These are phyloP conservation scores for Cyclotella cryptica DNA, from an alignment of 108 stramenopile species.

Conservation along the genomic window DNA sequence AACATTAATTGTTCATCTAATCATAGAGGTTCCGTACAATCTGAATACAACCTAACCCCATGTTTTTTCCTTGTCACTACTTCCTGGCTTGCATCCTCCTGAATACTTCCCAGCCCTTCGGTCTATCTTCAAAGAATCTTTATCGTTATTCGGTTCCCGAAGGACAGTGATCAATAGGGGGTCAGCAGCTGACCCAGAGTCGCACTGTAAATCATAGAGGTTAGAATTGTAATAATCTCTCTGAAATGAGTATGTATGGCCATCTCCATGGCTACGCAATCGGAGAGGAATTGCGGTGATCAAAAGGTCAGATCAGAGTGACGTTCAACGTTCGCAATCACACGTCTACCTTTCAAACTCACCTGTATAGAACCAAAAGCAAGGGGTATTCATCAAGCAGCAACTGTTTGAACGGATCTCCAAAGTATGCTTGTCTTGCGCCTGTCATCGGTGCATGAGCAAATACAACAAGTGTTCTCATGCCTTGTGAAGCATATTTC, in stretches of 20 bases:
- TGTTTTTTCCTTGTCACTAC: conserved; percentile 10
- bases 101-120: conserved; percentile 8
- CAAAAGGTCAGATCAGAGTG: background rate
- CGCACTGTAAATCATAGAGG: background rate
- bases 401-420: background rate
- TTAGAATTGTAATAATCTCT: background rate
- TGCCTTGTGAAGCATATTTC: conserved; percentile 11
- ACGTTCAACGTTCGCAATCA: background rate
- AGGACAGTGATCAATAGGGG: conserved; percentile 11
- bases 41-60: background rate
- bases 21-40: no score
- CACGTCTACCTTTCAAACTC: background rate
- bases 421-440: conserved; percentile 1
- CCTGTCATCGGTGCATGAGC: conserved; percentile 14
- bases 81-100: background rate
- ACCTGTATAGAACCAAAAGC: conserved; percentile 7
- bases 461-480: conserved; percentile 18
- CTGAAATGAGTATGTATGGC: background rate
- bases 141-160: background rate
- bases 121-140: conserved; percentile 12
- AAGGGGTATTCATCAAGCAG: conserved; percentile 2
- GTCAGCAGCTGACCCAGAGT: conserved; percentile 5
- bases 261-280: conserved; percentile 18
- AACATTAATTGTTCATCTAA: no score
- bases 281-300: background rate